Base-by-base conservation (phyloP, 139 green algal species). In the Haematococcus lacustris region DNA sequence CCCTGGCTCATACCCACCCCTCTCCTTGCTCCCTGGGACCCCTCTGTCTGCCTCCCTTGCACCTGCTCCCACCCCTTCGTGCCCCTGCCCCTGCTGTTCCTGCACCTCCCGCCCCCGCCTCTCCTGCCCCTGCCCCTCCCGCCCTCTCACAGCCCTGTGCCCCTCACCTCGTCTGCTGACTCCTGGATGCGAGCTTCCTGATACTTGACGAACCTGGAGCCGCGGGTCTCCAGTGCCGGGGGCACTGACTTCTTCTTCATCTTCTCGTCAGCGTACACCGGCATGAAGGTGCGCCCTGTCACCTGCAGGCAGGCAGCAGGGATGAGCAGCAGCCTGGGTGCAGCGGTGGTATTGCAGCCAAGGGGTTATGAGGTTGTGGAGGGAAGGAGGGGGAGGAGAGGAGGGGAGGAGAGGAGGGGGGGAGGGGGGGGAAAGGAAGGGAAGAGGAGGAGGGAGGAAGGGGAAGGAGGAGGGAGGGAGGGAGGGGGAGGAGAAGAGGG, bases 201-300 rank as follows among this genome's bases (percentile, higher is more conserved):
- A 82, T 94, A 99, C 75, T 93, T 95, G 30, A 95, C 73, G 77
- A 99, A 98, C 79, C 93, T 93, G 71, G 84, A 95, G 35, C 94
- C 93, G 21, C 91, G 83, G 7, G 91, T 92, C 84, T 95, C 83
- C 78, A 93, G 79, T 28, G 73, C 47, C 4, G 76, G 78, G 51
- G 73, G 51, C 5, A 71, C 51, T 47, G 67, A 74, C 59, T 66
- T 78, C 61, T 74, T 80, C 61, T 67, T 73, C 65, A 63, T 87
- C 71, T 67, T 79, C 72, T 61, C 72, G 64, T 63, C 79, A 73
- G 63, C 74, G 69, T 87, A 75, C 71, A 94, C 71, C 7, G 94
- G 93, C 74, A 88, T 94, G 83, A 95, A 98, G 6, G 76, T 83
- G 53, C 84, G 83, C 17, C 83, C 83, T 1, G 73, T 78, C 17